phyloP scores from a whole-genome alignment of 2,329 filamentous ascomycete genomes.

The Blastomyces parvus region DNA sequence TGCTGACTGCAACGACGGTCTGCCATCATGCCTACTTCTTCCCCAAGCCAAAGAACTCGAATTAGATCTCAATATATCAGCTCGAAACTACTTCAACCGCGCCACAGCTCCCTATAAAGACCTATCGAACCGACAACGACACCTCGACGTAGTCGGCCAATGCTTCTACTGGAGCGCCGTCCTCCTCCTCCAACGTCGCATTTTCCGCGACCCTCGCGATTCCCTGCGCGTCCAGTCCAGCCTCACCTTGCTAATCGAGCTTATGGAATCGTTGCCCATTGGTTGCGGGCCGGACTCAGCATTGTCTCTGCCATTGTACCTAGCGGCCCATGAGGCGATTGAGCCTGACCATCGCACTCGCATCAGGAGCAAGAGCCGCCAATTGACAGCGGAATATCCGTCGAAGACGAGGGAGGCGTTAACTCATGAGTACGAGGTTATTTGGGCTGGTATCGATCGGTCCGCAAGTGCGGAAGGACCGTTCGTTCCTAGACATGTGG shows the following conservation, averaged over 20 bases:
- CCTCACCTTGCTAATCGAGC: background rate
- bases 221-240: conserved; percentile 1
- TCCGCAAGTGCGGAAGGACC: background rate
- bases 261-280: conserved; percentile 4
- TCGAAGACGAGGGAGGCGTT: conserved; percentile 4
- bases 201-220: background rate
- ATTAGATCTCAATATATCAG: conserved; percentile 2
- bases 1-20: background rate
- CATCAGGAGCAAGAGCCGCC: background rate
- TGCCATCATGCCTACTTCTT: background rate
- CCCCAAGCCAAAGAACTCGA: conserved; percentile 3
- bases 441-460: conserved; percentile 1
- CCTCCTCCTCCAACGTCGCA: conserved; percentile 3
- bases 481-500: background rate
- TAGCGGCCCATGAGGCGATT: conserved; percentile 6
- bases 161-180: conserved; percentile 8
- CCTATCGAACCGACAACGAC: background rate
- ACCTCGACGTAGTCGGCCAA: conserved; percentile 4
- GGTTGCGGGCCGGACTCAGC: conserved; percentile 6
- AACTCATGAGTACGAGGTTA: background rate
- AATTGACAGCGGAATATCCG: conserved; percentile 1
- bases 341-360: conserved; percentile 1
- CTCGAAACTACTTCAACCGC: conserved; percentile 3
- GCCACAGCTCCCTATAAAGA: background rate
- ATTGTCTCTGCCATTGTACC: conserved; percentile 1